phyloP scores from a whole-genome alignment of 140 eudicot genomes.

The Ambrosia hybrid region DNA sequence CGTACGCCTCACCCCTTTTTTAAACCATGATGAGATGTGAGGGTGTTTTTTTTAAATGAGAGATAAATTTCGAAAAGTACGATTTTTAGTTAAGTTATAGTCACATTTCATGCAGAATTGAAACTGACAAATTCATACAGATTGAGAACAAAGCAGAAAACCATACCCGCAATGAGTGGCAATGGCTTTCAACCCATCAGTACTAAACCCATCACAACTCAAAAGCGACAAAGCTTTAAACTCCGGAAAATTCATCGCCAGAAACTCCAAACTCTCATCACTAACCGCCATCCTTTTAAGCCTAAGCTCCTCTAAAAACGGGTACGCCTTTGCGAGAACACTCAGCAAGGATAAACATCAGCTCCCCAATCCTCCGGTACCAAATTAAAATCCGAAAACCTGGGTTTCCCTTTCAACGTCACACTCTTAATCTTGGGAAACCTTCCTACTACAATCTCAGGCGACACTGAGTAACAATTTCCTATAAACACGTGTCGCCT shows the following conservation, averaged over 20 bases:
- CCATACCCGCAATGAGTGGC: slow-evolving; percentile 61
- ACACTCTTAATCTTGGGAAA: slow-evolving; percentile 62
- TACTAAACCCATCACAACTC: slow-evolving; percentile 89
- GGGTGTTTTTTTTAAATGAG: no score
- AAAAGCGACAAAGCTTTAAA: slow-evolving; percentile 41
- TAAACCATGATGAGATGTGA: no score
- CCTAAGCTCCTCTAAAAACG: slow-evolving; percentile 53
- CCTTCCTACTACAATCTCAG: slow-evolving; percentile 64
- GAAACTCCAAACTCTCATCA: slow-evolving; percentile 56
- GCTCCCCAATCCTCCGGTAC: slow-evolving; percentile 78
- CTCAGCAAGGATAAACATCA: slow-evolving; percentile 51
- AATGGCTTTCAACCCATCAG: slow-evolving; percentile 54
- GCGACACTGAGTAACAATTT: slow-evolving; percentile 73
- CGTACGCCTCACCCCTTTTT: no score
- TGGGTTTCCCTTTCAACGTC: slow-evolving; percentile 65
- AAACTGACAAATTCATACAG: no score
- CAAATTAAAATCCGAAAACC: slow-evolving; percentile 71
- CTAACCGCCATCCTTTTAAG: slow-evolving; percentile 46
- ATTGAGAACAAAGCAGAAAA: neutral
- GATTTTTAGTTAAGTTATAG: no score
- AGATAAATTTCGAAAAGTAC: no score
- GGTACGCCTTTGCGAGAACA: slow-evolving; percentile 58
- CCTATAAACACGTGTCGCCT: slow-evolving; percentile 69
- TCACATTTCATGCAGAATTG: no score
- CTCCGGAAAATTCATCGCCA: slow-evolving; percentile 32